Evolutionary conservation across 805 yeast species (phyloP), one percentile per base, ranked within the genome.

Genomic region (Huiozyma naganishii): DNA sequence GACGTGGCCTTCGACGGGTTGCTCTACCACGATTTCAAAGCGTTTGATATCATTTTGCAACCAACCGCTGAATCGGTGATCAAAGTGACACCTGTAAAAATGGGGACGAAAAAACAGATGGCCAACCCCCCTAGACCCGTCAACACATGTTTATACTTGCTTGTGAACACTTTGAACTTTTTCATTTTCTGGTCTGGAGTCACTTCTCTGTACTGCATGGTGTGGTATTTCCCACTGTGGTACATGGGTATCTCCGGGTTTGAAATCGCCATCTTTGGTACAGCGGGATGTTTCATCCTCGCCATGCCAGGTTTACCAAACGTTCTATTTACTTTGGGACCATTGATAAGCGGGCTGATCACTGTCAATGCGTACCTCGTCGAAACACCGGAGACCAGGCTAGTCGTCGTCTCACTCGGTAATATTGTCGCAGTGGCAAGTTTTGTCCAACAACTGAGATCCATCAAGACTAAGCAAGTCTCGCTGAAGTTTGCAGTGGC

Each of bases 201-300:
- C 37, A 83, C 97, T 3, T 77, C 95, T 0, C 68, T 92, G 46
- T 82, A 87, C 37, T 73, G 92, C 45, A 79, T 92, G 57, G 79
- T 92, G 41, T 92, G 98, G 98, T 86, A 85, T 67, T 92, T 92
- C 72, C 98, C 98, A 8, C 70, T 92, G 49, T 92, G 98, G 98
- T 76, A 83, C 59, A 88, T 92, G 97, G 97, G 97, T 6, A 82
- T 92, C 38, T 83, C 95, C 1, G 98, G 98, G 4, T 89, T 84
- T 60, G 98, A 92, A 65, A 83, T 83, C 0, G 73, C 79, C 3
- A 69, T 86, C 39, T 57, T 77, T 6, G 66, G 78, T 23, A 67
- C 79, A 34, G 43, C 78, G 8, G 72, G 83, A 3, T 87, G 95
- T 1, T 46, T 80, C 10, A 36, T 83, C 2, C 64, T 83, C 28